phyloP scores from a whole-genome alignment of 345 rosid genomes.

The Kernera saxatilis region DNA sequence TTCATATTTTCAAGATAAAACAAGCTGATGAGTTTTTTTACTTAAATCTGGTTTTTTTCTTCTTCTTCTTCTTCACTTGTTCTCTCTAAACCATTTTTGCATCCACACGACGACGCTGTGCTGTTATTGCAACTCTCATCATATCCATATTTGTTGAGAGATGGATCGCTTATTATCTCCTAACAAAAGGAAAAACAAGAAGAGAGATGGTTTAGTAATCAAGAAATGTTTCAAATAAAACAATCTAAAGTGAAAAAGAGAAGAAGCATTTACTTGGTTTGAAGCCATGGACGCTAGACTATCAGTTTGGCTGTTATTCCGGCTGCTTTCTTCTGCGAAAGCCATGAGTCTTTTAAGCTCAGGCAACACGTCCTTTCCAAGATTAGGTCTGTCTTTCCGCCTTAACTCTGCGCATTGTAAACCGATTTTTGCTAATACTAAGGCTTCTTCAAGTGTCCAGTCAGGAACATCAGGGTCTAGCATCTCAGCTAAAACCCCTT shows the following conservation, averaged over 20 bases:
- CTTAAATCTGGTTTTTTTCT: not conserved
- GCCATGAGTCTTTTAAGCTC: slow-evolving; percentile 15
- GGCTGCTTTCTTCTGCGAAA: slow-evolving; percentile 14
- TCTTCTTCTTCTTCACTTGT: not conserved
- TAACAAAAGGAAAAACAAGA: not conserved
- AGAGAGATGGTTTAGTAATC: not conserved
- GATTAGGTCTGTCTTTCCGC: slow-evolving; percentile 18
- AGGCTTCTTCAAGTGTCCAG: slow-evolving; percentile 30
- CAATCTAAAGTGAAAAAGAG: not conserved
- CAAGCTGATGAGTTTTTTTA: not conserved
- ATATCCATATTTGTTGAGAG: not conserved
- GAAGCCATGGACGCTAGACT: not conserved
- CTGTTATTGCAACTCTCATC: not conserved
- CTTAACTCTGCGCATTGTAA: slow-evolving; percentile 20
- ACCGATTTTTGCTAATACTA: slow-evolving; percentile 18
- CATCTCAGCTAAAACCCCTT: slow-evolving; percentile 11
- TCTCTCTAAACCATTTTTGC: not conserved
- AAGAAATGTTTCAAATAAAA: not conserved
- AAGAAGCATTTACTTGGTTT: not conserved
- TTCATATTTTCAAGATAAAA: not conserved
- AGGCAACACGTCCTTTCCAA: slow-evolving; percentile 24
- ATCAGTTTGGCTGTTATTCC: not conserved
- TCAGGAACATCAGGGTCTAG: slow-evolving; percentile 22
- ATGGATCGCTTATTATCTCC: slow-evolving; percentile 14
- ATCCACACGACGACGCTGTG: not conserved